Evolutionary conservation across 2,329 filamentous ascomycete species (phyloP).

Genomic region (Albophoma yamanashiensis): DNA sequence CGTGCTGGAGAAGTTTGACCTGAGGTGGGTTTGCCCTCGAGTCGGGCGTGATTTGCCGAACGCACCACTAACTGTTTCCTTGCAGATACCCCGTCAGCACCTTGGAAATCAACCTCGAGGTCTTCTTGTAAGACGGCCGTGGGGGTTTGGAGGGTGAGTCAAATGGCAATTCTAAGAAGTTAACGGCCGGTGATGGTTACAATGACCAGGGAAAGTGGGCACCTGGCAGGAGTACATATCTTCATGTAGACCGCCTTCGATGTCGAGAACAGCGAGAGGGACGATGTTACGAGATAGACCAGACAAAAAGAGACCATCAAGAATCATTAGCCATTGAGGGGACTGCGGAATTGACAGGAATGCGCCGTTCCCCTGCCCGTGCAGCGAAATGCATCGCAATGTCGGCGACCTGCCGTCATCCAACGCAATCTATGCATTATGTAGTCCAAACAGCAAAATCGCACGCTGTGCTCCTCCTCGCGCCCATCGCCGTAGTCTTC

Average conservation of each 20-base stretch:
- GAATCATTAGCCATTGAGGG: neutral
- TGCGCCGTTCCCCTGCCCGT: neutral
- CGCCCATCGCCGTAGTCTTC: neutral
- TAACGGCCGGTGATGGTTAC: neutral
- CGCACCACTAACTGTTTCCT: neutral
- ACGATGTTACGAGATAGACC: slow-evolving; percentile 16
- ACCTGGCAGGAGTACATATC: neutral
- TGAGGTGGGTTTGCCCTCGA: slow-evolving; percentile 45
- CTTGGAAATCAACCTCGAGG: slow-evolving; percentile 87
- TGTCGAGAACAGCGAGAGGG: slow-evolving; percentile 4
- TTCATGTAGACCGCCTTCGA: neutral
- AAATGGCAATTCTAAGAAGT: neutral
- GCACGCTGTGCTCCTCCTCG: neutral
- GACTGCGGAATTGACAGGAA: neutral
- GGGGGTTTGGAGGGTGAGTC: neutral
- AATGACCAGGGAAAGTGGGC: neutral
- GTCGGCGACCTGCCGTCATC: neutral
- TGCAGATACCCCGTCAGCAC: slow-evolving; percentile 80
- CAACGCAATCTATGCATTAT: neutral
- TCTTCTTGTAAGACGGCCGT: slow-evolving; percentile 57
- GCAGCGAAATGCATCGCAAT: neutral
- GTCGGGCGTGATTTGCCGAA: neutral
- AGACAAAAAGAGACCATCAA: slow-evolving; percentile 8
- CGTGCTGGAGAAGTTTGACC: slow-evolving; percentile 86
- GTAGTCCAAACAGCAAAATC: neutral